Evolutionary conservation across 169 alveolate species (phyloP).

Genomic region (Babesia ovata): DNA sequence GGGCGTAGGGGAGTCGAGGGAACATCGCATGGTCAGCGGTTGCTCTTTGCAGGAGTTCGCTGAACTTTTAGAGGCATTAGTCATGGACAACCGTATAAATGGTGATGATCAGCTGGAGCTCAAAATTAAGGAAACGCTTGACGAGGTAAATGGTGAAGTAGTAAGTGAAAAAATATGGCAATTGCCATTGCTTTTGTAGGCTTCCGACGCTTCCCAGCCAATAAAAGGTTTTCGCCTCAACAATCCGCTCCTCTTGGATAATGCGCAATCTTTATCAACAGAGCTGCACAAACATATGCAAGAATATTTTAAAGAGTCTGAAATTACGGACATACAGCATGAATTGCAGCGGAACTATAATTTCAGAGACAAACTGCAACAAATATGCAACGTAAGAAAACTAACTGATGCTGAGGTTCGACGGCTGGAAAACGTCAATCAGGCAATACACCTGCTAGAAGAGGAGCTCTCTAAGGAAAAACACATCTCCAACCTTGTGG

Average conservation of each 20-base stretch:
- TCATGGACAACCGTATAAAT: slow-evolving; percentile 27
- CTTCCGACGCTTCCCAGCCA: neutral
- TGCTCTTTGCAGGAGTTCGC: slow-evolving; percentile 62
- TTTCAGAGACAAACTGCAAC: slow-evolving; percentile 26
- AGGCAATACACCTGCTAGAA: slow-evolving; percentile 27
- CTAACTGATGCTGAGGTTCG: slow-evolving; percentile 30
- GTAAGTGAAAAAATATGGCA: neutral
- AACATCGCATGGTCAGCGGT: slow-evolving; percentile 46
- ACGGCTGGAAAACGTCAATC: slow-evolving; percentile 7
- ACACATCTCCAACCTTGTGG: slow-evolving; percentile 8
- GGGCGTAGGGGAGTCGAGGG: slow-evolving; percentile 36
- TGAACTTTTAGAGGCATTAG: slow-evolving; percentile 46
- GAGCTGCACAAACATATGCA: slow-evolving; percentile 42
- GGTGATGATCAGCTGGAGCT: slow-evolving; percentile 20
- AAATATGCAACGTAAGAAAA: slow-evolving; percentile 2
- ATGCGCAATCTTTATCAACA: slow-evolving; percentile 6
- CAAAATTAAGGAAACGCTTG: slow-evolving; percentile 9
- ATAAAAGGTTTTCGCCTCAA: neutral
- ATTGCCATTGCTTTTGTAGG: neutral
- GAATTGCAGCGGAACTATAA: slow-evolving; percentile 33
- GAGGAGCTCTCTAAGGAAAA: slow-evolving; percentile 30
- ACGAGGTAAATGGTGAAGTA: slow-evolving; percentile 1
- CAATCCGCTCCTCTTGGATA: slow-evolving; percentile 26
- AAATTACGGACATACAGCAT: slow-evolving; percentile 10
- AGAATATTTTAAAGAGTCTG: slow-evolving; percentile 9